Percentiles rank a stretch among this genome's conserved stretches.
These are phyloP conservation scores for Neurospora sublineolata DNA, from an alignment of 495 filamentous ascomycete species.

Conservation along the genomic window DNA sequence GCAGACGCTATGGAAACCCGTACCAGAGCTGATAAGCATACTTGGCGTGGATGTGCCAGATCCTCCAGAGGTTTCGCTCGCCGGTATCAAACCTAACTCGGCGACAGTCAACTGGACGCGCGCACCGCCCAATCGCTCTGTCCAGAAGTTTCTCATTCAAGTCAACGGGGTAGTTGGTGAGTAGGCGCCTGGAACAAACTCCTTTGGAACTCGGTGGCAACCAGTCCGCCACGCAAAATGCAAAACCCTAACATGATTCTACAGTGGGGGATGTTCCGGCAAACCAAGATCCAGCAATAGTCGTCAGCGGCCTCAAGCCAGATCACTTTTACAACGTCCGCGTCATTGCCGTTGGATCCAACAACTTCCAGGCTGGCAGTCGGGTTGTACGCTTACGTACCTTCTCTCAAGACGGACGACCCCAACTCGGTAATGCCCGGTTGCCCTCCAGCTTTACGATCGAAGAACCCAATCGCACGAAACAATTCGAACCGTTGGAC, in stretches of 20 bases:
- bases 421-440: slow-evolving; percentile 42
- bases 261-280: slow-evolving; percentile 74
- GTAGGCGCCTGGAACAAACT: slow-evolving; percentile 10
- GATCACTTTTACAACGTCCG: slow-evolving; percentile 84
- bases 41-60: slow-evolving; percentile 88
- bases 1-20: slow-evolving; percentile 77
- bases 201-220: not conserved
- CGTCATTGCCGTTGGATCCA: slow-evolving; percentile 75
- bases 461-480: slow-evolving; percentile 32
- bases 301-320: slow-evolving; percentile 72
- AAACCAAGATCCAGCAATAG: slow-evolving; percentile 76
- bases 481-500: slow-evolving; percentile 23
- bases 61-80: slow-evolving; percentile 81
- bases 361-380: slow-evolving; percentile 85
- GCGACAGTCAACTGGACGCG: slow-evolving; percentile 88
- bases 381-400: slow-evolving; percentile 72
- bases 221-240: not conserved
- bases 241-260: slow-evolving; percentile 6
- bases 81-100: slow-evolving; percentile 74
- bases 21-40: slow-evolving; percentile 78
- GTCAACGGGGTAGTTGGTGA: slow-evolving; percentile 86
- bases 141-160: slow-evolving; percentile 79
- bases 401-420: slow-evolving; percentile 39
- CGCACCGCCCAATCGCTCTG: slow-evolving; percentile 62
- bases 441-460: slow-evolving; percentile 41